Base-by-base conservation (phyloP, 371 early-diverging fungal species). In the Umbelopsis sp. region DNA sequence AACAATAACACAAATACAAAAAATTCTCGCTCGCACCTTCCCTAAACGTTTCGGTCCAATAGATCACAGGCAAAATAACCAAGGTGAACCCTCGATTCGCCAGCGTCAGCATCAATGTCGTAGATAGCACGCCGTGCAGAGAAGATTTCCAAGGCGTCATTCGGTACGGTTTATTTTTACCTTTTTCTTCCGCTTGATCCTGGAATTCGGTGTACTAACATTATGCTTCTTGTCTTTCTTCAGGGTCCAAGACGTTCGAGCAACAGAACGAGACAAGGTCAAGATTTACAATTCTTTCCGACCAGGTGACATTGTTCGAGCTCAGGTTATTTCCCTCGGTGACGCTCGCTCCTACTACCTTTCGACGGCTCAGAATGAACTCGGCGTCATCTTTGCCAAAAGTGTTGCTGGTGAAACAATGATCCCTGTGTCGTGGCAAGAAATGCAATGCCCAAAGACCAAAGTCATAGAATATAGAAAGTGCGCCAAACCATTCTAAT, bases 361-460 rank as follows among this genome's bases (percentile, higher is more conserved):
- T 62, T 94, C 97, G 6, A 98, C 98, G 2, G 96, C 96, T 8
- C 86, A 89, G 74, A 97, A 98, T 70, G 97, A 97, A 68, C 76
- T 93, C 25, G 99, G 99, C 25, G 99, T 98, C 0, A 90, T 98
- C 38, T 93, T 94, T 76, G 97, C 97, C 9, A 91, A 91, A 50
- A 95, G 96, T 78, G 83, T 89, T 16, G 92, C 94, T 51, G 92
- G 87, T 48, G 91, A 89, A 46, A 90, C 96, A 0, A 93, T 98
- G 96, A 85, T 97, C 46, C 99, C 99, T 2, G 90, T 97, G 52
- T 94, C 95, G 38, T 98, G 99, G 99, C 93, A 97, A 76, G 91
- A 96, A 72, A 98, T 98, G 99, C 91, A 96, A 69, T 96, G 97
- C 74, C 93, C 99, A 12, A 92, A 91, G 73, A 97, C 98, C 2